These are phyloP conservation scores for Agrostemma githago DNA, from an alignment of 148 eudicot species.

Conservation along the genomic window DNA sequence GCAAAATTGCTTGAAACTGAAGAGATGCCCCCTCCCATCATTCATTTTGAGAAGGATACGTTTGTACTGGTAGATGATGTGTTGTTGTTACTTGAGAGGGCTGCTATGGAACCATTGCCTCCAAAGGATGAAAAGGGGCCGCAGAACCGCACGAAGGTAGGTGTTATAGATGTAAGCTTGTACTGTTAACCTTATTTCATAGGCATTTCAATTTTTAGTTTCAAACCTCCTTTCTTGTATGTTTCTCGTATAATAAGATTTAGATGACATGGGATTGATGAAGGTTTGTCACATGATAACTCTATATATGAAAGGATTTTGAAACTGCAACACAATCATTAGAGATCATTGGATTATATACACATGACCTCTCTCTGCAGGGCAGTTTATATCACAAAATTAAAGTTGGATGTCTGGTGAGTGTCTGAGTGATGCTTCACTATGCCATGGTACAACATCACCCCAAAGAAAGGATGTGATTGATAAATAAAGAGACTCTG, in stretches of 20 bases:
- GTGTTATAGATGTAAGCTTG: constrained; percentile 10
- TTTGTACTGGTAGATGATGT: constrained; percentile 87
- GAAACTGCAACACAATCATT: background rate
- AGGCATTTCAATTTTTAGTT: background rate
- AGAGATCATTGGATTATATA: background rate
- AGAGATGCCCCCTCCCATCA: constrained; percentile 63
- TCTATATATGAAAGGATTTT: too few relatives aligned
- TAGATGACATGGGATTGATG: background rate
- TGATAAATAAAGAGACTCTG: background rate
- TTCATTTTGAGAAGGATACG: constrained; percentile 62
- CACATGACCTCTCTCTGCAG: background rate
- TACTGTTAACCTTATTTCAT: constrained; percentile 1
- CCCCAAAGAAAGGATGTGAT: background rate
- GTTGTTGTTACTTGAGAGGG: constrained; percentile 67
- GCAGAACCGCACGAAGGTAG: constrained; percentile 91
- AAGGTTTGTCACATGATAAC: background rate
- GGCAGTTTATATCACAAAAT: background rate
- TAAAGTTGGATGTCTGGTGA: background rate
- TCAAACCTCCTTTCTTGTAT: background rate
- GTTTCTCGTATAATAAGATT: background rate
- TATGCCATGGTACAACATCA: background rate
- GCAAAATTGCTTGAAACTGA: constrained; percentile 58
- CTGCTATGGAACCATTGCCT: constrained; percentile 81
- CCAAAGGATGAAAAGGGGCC: constrained; percentile 97
- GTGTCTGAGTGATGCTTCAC: background rate